These are phyloP conservation scores for Naematelia encephala DNA, from an alignment of 768 basidiomycete genomes.

Conservation along the genomic window DNA sequence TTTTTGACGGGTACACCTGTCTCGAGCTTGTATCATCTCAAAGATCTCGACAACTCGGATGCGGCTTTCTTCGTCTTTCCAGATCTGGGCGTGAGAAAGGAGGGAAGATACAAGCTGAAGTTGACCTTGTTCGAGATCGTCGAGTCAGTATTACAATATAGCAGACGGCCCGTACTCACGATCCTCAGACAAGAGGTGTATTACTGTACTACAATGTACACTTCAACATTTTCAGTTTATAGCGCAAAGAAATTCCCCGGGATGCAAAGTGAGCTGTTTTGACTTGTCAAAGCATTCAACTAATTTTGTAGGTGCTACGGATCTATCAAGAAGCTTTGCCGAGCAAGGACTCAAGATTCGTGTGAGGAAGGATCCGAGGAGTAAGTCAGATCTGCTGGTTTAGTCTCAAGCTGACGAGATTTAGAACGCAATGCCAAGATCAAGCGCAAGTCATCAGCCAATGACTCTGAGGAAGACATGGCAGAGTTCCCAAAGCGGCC, in stretches of 20 bases:
- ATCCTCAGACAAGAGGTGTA: conserved; percentile 59
- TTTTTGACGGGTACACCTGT: conserved; percentile 78
- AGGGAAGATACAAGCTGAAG: conserved; percentile 81
- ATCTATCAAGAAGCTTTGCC: conserved; percentile 82
- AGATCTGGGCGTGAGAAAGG: conserved; percentile 84
- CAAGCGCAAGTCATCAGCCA: conserved; percentile 6
- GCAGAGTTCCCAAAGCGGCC: conserved; percentile 1
- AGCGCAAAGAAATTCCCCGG: conserved; percentile 96
- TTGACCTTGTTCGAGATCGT: conserved; percentile 84
- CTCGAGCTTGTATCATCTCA: conserved; percentile 84
- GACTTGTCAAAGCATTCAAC: conserved; percentile 1
- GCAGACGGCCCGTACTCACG: conserved; percentile 5
- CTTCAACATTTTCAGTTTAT: conserved; percentile 86
- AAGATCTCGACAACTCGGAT: conserved; percentile 62
- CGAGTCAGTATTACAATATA: conserved; percentile 59
- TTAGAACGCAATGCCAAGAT: conserved; percentile 2
- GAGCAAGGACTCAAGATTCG: conserved; percentile 95
- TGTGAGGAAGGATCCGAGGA: conserved; percentile 69
- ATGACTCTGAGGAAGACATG: conserved; percentile 2
- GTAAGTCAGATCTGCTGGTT: conserved; percentile 17
- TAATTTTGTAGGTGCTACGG: conserved; percentile 67
- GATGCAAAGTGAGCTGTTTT: conserved; percentile 72
- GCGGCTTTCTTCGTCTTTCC: conserved; percentile 97
- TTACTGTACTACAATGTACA: conserved; percentile 86
- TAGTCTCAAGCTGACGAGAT: neutral